Conservation (phyloP, 345 rosid species). For the Rubroshorea leprosula region DNA sequence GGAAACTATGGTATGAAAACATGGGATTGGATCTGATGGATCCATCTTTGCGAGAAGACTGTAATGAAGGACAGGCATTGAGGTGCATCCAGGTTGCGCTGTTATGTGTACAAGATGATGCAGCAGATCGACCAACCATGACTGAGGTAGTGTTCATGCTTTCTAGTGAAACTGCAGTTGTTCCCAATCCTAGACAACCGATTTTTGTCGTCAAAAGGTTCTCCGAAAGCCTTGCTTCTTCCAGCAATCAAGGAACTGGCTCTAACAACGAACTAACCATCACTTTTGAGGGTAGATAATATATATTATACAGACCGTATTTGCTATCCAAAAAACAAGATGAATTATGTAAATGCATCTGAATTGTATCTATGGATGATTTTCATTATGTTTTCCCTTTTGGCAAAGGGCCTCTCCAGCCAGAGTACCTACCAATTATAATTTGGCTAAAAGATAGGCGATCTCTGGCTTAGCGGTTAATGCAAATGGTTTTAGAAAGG, state of each 20-base stretch:
- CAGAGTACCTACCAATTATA: no score
- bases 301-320: no score
- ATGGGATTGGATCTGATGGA: conserved; percentile 10
- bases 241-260: not conserved
- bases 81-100: no score
- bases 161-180: conserved; percentile 3
- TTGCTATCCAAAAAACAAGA: no score
- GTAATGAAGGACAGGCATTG: not conserved
- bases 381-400: no score
- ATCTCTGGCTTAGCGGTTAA: no score
- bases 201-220: conserved; percentile 7
- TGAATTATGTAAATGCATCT: no score
- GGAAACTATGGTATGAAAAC: conserved; percentile 14
- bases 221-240: not conserved
- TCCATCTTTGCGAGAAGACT: not conserved
- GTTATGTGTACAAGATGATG: no score
- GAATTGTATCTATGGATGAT: no score
- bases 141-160: conserved; percentile 6
- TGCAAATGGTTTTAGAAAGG: no score
- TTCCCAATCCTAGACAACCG: conserved; percentile 8
- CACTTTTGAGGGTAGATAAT: conserved; percentile 9
- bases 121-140: conserved; percentile 10
- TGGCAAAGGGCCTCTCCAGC: no score
- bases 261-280: not conserved
- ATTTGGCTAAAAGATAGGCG: no score